Evolutionary conservation across 768 basidiomycete species (phyloP).

Genomic region (Psilocybe tampanensis): DNA sequence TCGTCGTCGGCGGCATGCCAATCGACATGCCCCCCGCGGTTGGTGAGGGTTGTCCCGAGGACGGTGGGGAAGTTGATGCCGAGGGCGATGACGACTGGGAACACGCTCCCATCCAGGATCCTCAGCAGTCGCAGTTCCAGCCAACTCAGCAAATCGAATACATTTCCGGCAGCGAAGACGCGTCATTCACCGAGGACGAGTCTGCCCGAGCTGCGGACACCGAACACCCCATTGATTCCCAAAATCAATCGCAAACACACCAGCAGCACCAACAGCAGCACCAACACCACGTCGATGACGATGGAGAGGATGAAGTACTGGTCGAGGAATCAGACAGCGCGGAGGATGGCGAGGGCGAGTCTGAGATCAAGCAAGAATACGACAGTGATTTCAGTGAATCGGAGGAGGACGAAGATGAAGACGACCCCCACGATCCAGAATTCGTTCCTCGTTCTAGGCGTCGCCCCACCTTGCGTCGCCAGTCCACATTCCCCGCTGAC

Average conservation of each 20-base stretch:
- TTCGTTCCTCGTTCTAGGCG: conserved; percentile 28
- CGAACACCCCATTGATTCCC: background rate
- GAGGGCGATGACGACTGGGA: conserved; percentile 31
- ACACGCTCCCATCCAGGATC: conserved; percentile 11
- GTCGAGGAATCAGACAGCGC: conserved; percentile 2
- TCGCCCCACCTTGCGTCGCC: conserved; percentile 10
- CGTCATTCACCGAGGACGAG: conserved; percentile 9
- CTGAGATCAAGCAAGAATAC: conserved; percentile 11
- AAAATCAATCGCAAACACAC: conserved; percentile 1
- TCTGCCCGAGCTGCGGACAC: conserved; percentile 15
- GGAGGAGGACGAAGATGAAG: conserved; percentile 29
- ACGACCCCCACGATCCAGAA: conserved; percentile 33
- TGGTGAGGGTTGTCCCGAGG: conserved; percentile 14
- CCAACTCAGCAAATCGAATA: conserved; percentile 16
- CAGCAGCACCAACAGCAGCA: conserved; percentile 3
- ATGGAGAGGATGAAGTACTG: conserved; percentile 14
- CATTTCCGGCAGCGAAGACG: conserved; percentile 3
- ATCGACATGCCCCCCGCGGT: conserved; percentile 10
- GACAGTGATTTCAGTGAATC: conserved; percentile 21
- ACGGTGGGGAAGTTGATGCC: conserved; percentile 27
- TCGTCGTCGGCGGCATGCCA: conserved; percentile 15
- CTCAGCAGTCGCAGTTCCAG: conserved; percentile 12
- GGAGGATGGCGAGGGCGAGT: conserved; percentile 16
- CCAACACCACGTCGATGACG: conserved; percentile 9
- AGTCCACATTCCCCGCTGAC: conserved; percentile 13